phyloP scores from a whole-genome alignment of 192 early-diverging fungal species.

The Coemansia sp. region DNA sequence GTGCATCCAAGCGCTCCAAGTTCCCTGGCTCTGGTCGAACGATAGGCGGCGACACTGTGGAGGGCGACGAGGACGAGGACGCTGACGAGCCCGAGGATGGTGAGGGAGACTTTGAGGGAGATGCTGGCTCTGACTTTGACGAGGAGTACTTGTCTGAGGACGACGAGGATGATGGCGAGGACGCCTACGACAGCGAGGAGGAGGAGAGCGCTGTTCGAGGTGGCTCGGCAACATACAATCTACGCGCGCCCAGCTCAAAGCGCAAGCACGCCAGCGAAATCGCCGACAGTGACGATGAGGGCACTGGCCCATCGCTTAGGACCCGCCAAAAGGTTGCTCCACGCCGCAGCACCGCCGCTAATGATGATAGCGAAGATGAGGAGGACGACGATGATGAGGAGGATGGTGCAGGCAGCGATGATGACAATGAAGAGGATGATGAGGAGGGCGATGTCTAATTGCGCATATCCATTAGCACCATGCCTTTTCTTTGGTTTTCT shows the following conservation, averaged over 20 bases:
- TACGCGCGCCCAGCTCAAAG: slow-evolving; percentile 30
- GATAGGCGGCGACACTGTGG: slow-evolving; percentile 8
- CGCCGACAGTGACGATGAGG: slow-evolving; percentile 12
- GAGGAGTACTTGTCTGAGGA: slow-evolving; percentile 23
- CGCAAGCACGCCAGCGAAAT: slow-evolving; percentile 17
- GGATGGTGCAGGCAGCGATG: not conserved
- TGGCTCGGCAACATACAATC: slow-evolving; percentile 39
- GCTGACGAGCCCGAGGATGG: slow-evolving; percentile 19
- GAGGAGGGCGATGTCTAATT: slow-evolving; percentile 4
- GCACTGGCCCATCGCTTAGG: slow-evolving; percentile 25
- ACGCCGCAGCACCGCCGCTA: slow-evolving; percentile 9
- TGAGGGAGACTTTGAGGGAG: not conserved
- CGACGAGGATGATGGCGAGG: slow-evolving; percentile 24
- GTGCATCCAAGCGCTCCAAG: slow-evolving; percentile 14
- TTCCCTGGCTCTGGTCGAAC: slow-evolving; percentile 39
- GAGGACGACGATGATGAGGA: not conserved
- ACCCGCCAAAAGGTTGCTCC: slow-evolving; percentile 26
- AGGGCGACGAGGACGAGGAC: slow-evolving; percentile 16
- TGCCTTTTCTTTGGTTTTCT: not conserved
- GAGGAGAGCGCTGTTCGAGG: slow-evolving; percentile 22
- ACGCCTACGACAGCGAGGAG: slow-evolving; percentile 19
- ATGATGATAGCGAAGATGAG: not conserved
- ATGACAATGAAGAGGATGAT: not conserved
- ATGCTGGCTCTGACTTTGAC: slow-evolving; percentile 20
- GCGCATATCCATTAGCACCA: not conserved